Base-by-base conservation (phyloP, 495 filamentous ascomycete species). In the Polyplosphaeria fusca region DNA sequence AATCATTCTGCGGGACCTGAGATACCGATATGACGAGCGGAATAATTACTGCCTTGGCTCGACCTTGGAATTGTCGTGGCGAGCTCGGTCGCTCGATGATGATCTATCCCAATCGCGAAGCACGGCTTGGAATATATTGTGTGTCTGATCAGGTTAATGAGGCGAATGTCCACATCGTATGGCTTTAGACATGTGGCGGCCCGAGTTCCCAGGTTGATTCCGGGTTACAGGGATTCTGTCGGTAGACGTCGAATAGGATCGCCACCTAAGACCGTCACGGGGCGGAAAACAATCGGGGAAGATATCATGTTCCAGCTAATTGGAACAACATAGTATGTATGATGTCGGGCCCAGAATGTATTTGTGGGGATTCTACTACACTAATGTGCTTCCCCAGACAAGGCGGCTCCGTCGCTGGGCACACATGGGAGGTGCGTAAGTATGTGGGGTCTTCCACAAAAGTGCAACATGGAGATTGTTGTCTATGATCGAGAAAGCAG, bases 171-270 rank as follows among this genome's bases (percentile, higher is more conserved):
- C 14, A 37, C 22, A 25, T 55, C 39, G 58, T 61, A 61, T 55
- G 58, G 51, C 27, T 26, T 50, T 55, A 18, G 40, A 26, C 12
- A 42, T 55, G 44, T 51, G 45, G 58, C 58, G 58, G 58, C 25
- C 58, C 58, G 58, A 18, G 39, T 11, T 19, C 46, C 58, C 58
- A 55, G 58, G 58, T 59, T 60, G 16, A 50, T 49, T 46, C 49
- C 38, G 49, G 14, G 25, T 28, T 22, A 44, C 45, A 41, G 38
- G 58, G 43, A 48, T 55, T 18, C 20, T 23, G 18, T 46, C 38
- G 55, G 22, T 23, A 24, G 12, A 41, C 26, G n/a, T 27, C 57
- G 39, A 55, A 55, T 49, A 44, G 55, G 45, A 61, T 55, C 58
- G 44, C 13, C 23, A 23, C 2, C 32, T 37, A 50, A 40, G 11